phyloP scores from a whole-genome alignment of 2,329 filamentous ascomycete genomes.

The Thermoascus crustaceus region DNA sequence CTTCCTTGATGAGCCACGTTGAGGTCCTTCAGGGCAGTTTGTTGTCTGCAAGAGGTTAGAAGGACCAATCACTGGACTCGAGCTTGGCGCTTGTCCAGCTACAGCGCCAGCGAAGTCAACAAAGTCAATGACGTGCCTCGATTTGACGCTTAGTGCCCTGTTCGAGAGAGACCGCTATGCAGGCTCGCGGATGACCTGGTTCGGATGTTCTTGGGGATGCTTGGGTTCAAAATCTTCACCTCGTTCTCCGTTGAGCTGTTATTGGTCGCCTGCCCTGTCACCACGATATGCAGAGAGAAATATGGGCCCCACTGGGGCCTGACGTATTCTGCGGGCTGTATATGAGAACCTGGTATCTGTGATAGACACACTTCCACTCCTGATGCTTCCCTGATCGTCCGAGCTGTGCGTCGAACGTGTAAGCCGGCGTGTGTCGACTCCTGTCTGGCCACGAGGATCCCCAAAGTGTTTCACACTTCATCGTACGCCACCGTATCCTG shows the following conservation, averaged over 20 bases:
- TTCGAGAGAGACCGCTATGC: neutral
- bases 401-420: slow-evolving; percentile 1
- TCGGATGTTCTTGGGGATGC: too few species aligned
- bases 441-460: slow-evolving; percentile 2
- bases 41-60: neutral
- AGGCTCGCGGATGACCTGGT: neutral
- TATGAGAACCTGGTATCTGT: neutral
- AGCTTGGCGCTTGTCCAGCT: neutral
- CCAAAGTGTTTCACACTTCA: slow-evolving; percentile 3
- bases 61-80: neutral
- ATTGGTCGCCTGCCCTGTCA: neutral
- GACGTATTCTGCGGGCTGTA: slow-evolving; percentile 2
- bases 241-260: too few species aligned
- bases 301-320: neutral
- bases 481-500: neutral
- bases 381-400: neutral
- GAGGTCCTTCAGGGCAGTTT: neutral
- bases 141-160: neutral
- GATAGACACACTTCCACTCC: neutral
- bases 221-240: too few species aligned
- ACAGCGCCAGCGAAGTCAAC: slow-evolving; percentile 3
- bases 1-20: slow-evolving; percentile 2
- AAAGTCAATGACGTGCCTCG: neutral
- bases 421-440: neutral
- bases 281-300: neutral